These are phyloP conservation scores for Tylopilus orsonianus DNA, from an alignment of 1,284 basidiomycete genomes.

Conservation along the genomic window DNA sequence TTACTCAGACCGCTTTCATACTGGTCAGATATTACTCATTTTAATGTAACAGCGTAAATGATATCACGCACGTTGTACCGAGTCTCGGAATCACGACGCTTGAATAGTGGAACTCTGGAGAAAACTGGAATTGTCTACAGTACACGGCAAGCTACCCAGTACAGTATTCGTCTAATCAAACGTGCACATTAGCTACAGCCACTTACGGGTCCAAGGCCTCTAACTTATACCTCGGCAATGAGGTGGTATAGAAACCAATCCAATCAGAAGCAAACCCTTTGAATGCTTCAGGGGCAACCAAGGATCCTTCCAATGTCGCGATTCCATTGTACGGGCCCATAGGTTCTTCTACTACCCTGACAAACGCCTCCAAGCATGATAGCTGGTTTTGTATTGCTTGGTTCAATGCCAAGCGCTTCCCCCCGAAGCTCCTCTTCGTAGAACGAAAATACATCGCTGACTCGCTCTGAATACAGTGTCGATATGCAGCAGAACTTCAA, in stretches of 20 bases:
- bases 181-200: no score
- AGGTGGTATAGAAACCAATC: not conserved
- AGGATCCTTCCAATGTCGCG: constrained; percentile 22
- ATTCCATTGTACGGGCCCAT: constrained; percentile 17
- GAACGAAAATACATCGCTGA: constrained; percentile 41
- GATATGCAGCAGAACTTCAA: not conserved
- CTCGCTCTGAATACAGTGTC: not conserved
- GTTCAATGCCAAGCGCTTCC: constrained; percentile 33
- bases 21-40: no score
- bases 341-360: constrained; percentile 24
- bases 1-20: no score
- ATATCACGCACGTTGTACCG: no score
- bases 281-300: constrained; percentile 21
- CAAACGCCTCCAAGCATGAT: constrained; percentile 27
- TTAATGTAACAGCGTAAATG: no score
- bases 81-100: no score
- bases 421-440: constrained; percentile 41
- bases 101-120: no score
- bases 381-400: constrained; percentile 25
- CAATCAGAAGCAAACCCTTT: not conserved
- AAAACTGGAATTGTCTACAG: no score
- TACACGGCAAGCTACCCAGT: no score
- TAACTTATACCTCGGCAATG: not conserved
- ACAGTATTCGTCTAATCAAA: no score
- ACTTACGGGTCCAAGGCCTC: not conserved